phyloP scores from a whole-genome alignment of 768 basidiomycete genomes.

The Botryobasidium botryosum region DNA sequence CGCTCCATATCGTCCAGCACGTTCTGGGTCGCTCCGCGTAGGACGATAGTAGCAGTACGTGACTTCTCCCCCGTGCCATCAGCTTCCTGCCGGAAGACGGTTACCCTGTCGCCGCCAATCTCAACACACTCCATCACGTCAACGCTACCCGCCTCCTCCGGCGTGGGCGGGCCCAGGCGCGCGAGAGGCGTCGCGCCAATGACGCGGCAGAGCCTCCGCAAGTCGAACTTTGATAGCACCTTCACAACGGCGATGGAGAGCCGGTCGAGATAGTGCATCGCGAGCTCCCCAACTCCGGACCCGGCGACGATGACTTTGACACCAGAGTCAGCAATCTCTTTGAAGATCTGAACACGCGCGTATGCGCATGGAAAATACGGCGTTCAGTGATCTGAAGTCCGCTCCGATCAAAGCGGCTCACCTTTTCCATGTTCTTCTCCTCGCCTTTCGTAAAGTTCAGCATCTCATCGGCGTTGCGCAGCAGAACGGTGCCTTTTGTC shows the following conservation, averaged over 20 bases:
- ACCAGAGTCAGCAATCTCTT: slow-evolving; percentile 92
- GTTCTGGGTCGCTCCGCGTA: slow-evolving; percentile 90
- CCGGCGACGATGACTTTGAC: slow-evolving; percentile 91
- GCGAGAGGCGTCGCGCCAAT: slow-evolving; percentile 93
- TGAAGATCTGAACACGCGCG: slow-evolving; percentile 62
- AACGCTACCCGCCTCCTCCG: slow-evolving; percentile 87
- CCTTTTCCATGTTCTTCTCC: slow-evolving; percentile 90
- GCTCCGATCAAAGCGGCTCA: slow-evolving; percentile 6
- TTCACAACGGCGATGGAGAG: slow-evolving; percentile 90
- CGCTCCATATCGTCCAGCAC: slow-evolving; percentile 90
- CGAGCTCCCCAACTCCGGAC: slow-evolving; percentile 84
- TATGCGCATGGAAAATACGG: too few species aligned
- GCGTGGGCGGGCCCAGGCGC: slow-evolving; percentile 85
- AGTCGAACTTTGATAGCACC: slow-evolving; percentile 94
- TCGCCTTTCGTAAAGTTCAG: slow-evolving; percentile 92
- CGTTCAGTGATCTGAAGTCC: background rate
- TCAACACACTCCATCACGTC: slow-evolving; percentile 93
- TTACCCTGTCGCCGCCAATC: slow-evolving; percentile 95
- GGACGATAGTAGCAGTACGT: slow-evolving; percentile 81
- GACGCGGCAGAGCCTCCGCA: slow-evolving; percentile 85
- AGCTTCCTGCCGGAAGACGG: slow-evolving; percentile 74
- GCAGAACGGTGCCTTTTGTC: slow-evolving; percentile 94
- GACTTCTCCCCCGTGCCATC: slow-evolving; percentile 46
- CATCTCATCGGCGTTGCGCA: slow-evolving; percentile 93
- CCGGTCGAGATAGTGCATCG: slow-evolving; percentile 90